A percentile compares a stretch with the other conserved stretches of the same genome.
Evolutionary conservation across 805 yeast species (phyloP).

Genomic region (Cyberlindnera maritima): DNA sequence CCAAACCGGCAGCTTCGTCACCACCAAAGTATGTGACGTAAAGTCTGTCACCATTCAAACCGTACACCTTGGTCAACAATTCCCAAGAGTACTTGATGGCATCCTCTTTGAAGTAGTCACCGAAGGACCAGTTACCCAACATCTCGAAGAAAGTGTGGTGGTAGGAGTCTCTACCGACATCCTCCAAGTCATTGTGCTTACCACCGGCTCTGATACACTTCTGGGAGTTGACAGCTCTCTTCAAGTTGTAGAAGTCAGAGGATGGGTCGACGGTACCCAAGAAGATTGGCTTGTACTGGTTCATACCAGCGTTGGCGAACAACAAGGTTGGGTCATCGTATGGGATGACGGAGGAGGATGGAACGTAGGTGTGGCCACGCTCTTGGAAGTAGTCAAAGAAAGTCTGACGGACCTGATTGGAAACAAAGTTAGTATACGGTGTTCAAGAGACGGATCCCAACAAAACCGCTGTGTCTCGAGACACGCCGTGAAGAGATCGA

Average conservation of each 20-base stretch:
- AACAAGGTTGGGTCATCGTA: constrained; percentile 96
- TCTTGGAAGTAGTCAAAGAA: constrained; percentile 78
- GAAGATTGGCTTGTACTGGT: constrained; percentile 97
- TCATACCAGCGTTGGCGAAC: constrained; percentile 99
- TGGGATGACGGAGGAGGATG: constrained; percentile 94
- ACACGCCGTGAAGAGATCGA: too few species aligned
- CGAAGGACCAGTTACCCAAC: constrained; percentile 99
- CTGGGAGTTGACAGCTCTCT: constrained; percentile 92
- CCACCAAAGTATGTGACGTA: constrained; percentile 98
- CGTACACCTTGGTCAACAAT: constrained; percentile 79
- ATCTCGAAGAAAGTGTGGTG: constrained; percentile 99
- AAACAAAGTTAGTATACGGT: neutral
- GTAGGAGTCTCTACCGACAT: constrained; percentile 96
- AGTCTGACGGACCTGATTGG: constrained; percentile 65
- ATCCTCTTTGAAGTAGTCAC: constrained; percentile 96
- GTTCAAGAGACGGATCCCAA: too few species aligned
- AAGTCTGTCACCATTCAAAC: constrained; percentile 72
- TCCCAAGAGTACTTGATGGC: constrained; percentile 92
- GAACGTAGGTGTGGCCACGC: constrained; percentile 73
- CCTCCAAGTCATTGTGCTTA: constrained; percentile 96
- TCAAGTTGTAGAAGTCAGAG: constrained; percentile 77
- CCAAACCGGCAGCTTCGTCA: constrained; percentile 74
- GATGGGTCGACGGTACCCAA: constrained; percentile 97
- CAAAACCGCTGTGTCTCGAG: too few species aligned
- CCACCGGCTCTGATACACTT: constrained; percentile 99